Percentiles rank a stretch among this genome's conserved stretches.
Evolutionary conservation across 805 yeast species (phyloP).

Genomic region (Tetrapisispora nanseiensis): DNA sequence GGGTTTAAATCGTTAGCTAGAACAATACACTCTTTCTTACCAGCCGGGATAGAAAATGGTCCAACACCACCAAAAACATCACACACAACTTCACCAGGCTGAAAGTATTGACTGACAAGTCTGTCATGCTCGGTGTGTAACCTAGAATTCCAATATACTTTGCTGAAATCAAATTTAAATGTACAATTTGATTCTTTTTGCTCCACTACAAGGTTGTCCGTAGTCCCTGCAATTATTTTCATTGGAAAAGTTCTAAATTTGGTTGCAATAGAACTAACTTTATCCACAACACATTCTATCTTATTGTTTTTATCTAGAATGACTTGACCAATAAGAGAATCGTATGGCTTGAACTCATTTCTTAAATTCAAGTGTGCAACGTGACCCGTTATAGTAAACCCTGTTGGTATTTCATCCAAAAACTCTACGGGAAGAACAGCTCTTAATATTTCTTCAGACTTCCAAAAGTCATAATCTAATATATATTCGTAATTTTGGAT

Average conservation of each 20-base stretch:
- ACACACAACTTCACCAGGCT: constrained; percentile 65
- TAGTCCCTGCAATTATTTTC: constrained; percentile 86
- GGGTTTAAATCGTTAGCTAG: constrained; percentile 94
- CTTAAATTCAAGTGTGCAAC: constrained; percentile 85
- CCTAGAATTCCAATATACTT: constrained; percentile 96
- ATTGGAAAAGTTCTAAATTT: constrained; percentile 85
- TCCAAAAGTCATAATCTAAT: constrained; percentile 76
- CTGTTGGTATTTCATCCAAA: constrained; percentile 70
- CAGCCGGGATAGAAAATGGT: constrained; percentile 95
- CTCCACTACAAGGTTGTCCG: constrained; percentile 54
- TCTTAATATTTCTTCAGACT: constrained; percentile 72
- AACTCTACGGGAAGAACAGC: constrained; percentile 64
- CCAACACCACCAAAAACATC: constrained; percentile 99
- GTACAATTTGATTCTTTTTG: constrained; percentile 82
- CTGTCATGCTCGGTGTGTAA: constrained; percentile 89
- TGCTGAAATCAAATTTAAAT: constrained; percentile 80
- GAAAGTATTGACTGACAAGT: constrained; percentile 47
- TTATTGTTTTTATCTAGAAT: constrained; percentile 73
- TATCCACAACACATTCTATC: constrained; percentile 84
- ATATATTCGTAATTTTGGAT: constrained; percentile 44
- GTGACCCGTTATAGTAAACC: constrained; percentile 91
- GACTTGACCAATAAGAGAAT: constrained; percentile 75
- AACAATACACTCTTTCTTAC: constrained; percentile 67
- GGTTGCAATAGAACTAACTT: constrained; percentile 77
- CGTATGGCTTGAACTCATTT: constrained; percentile 77